Evolutionary conservation across 352 stramenopile genomes (phyloP), one percentile per base, ranked within the genome.

Genomic region (Phytophthora ohioensis): DNA sequence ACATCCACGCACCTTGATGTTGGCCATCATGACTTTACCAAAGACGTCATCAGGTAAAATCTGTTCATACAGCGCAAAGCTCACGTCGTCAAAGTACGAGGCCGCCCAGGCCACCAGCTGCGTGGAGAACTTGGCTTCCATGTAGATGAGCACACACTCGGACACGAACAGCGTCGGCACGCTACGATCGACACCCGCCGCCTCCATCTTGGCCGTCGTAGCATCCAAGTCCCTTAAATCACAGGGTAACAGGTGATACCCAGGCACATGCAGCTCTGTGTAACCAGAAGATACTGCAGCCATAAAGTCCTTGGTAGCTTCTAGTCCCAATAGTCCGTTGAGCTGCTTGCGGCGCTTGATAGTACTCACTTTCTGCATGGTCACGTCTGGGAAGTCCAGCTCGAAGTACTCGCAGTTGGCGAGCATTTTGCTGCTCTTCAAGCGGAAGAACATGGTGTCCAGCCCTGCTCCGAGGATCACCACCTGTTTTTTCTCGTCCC

Each of bases 121-220:
- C 27, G 79, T 79, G 12, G 91, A 97, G 63, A 84, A 87, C 53
- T 87, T 80, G 13, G 92, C 84, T 31, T 96, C 85, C 81, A 98
- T 97, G 81, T 98, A 98, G 62, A 97, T 94, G 42, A 98, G 63
- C 62, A 98, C 93, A 53, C 87, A 96, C 69, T 98, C 93, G 4
- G 93, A 97, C 55, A 98, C 79, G 51, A 98, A 94, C 45, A 95
- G 65, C 47, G 86, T 93, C 10, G 84, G 87, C 8, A 73, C 43
- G 34, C 30, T 81, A 27, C 15, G 43, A 64, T 93, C 75, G 30
- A 94, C 73, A 1, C 87, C 84, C 1, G 82, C 84, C 3, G 56
- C 73, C 43, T 92, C 82, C 48, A 94, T 69, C 55, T 93, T 93
- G 13, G 73, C 55, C 6, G 63, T 84, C 3, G 80, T 89, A 1